Percentiles rank a stretch among this genome's conserved stretches.
Conservation (phyloP, 192 early-diverging fungal genomes). For the Entomortierella beljakovae region DNA sequence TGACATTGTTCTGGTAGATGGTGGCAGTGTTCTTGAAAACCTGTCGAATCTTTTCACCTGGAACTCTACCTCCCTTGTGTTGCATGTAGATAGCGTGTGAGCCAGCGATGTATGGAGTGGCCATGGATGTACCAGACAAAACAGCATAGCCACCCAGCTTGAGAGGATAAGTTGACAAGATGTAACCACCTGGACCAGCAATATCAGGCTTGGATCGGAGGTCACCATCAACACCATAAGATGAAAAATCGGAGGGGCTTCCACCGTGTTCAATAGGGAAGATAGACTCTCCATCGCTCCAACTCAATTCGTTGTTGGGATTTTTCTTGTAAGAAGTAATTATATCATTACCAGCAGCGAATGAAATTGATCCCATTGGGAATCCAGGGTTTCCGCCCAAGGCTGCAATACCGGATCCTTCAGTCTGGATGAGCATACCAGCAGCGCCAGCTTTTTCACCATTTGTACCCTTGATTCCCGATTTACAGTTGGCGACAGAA, state of each 20-base stretch:
- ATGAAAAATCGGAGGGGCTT: conserved; percentile 67
- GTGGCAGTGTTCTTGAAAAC: conserved; percentile 47
- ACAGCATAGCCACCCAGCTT: conserved; percentile 20
- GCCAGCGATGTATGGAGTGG: conserved; percentile 57
- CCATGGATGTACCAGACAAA: conserved; percentile 57
- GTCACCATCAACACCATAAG: conserved; percentile 71
- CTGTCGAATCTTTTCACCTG: conserved; percentile 25
- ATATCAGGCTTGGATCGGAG: conserved; percentile 68
- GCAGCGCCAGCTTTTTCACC: conserved; percentile 16
- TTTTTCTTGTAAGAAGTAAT: conserved; percentile 31
- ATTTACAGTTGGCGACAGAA: conserved; percentile 18
- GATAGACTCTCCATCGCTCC: neutral
- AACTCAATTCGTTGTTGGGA: conserved; percentile 15
- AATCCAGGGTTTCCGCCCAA: conserved; percentile 27
- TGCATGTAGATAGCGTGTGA: conserved; percentile 44
- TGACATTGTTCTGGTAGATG: too few relatives aligned
- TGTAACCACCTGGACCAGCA: conserved; percentile 61
- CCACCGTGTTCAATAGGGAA: conserved; percentile 54
- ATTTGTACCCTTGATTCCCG: conserved; percentile 54
- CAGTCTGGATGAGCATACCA: conserved; percentile 27
- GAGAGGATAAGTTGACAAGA: conserved; percentile 54
- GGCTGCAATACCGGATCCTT: conserved; percentile 35
- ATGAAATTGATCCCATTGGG: conserved; percentile 38
- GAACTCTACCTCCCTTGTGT: conserved; percentile 14
- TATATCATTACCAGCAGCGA: conserved; percentile 48